Evolutionary conservation across 306 rosid species (phyloP).

Genomic region (Trifolium fragiferum): DNA sequence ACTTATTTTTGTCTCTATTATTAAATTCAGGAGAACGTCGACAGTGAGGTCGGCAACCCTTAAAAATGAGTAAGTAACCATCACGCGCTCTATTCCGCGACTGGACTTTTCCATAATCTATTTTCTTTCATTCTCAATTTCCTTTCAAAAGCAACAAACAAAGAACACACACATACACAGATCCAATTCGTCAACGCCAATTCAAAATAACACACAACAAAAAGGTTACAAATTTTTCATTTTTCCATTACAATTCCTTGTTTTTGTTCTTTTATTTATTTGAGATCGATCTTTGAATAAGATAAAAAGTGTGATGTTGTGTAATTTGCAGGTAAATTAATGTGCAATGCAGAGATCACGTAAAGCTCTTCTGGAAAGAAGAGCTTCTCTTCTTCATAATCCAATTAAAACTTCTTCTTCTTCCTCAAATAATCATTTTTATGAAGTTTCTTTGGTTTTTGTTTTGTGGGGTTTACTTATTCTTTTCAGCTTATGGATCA

Average conservation of each 20-base stretch:
- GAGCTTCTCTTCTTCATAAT: slow-evolving; percentile 44
- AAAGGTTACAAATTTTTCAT: too few species aligned
- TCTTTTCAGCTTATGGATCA: slow-evolving; percentile 79
- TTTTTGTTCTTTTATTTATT: neutral
- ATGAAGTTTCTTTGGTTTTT: slow-evolving; percentile 68
- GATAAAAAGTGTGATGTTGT: neutral
- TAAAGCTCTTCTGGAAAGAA: slow-evolving; percentile 73
- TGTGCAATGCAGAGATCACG: slow-evolving; percentile 86
- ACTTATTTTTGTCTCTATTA: too few species aligned
- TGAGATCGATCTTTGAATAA: neutral
- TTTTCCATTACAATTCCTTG: too few species aligned
- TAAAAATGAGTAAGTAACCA: neutral
- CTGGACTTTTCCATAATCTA: neutral
- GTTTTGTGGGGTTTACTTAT: slow-evolving; percentile 73
- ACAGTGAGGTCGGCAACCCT: neutral
- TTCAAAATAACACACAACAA: neutral
- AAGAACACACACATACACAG: neutral
- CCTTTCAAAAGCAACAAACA: neutral
- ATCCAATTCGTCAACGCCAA: slow-evolving; percentile 8
- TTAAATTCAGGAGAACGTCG: too few species aligned
- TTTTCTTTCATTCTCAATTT: neutral
- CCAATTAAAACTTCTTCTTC: neutral
- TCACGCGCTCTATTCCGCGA: slow-evolving; percentile 1
- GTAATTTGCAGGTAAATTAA: slow-evolving; percentile 32
- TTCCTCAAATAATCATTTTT: slow-evolving; percentile 39